Evolutionary conservation across 495 filamentous ascomycete species (phyloP), one percentile per base, ranked within the genome.

Genomic region (Haplographium delicatum): DNA sequence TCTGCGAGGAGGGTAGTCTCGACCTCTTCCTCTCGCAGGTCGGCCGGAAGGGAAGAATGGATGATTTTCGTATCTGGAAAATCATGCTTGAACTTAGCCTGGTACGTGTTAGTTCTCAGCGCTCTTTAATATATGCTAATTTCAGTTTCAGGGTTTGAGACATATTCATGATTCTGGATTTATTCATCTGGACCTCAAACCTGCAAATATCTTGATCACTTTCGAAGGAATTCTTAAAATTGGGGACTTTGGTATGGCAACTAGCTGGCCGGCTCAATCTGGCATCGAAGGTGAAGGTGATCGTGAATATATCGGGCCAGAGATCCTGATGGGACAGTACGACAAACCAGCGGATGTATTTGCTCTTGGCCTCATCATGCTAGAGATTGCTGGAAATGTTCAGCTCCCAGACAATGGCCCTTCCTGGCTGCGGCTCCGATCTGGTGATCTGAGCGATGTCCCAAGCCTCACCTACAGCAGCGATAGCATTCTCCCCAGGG

Each of bases 11-110:
- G 61, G 93, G 93, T 7, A 94, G 86, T 52, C 68, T 98, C 40
- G 86, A 93, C 62, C 67, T 80, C 1, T 96, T 96, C 63, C 76
- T 97, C 9, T 71, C 77, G 8, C 75, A 84, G 44, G 81, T 86
- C 51, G 93, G 93, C 5, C 70, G 81, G 43, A 88, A 85, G 62
- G 89, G 87, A 40, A 80, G 91, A 57, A 67, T 98, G 47, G 93
- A 98, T 70, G 93, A 97, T 63, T 98, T 97, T 65, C 76, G 93
- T 22, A 94, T 97, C 59, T 98, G 93, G 93, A 98, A 98, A 67
- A 89, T 97, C 34, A 69, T 96, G 53, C 74, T 94, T 7, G 93
- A 98, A 61, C 56, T 93, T 30, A 74, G 82, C 55, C 70, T 83
- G 72, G 88, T 91, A 76, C 66, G 81, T 73, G 31, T 31, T 10